phyloP scores from a whole-genome alignment of 2,329 filamentous ascomycete genomes.

The Cercospora zeae-maydis region DNA sequence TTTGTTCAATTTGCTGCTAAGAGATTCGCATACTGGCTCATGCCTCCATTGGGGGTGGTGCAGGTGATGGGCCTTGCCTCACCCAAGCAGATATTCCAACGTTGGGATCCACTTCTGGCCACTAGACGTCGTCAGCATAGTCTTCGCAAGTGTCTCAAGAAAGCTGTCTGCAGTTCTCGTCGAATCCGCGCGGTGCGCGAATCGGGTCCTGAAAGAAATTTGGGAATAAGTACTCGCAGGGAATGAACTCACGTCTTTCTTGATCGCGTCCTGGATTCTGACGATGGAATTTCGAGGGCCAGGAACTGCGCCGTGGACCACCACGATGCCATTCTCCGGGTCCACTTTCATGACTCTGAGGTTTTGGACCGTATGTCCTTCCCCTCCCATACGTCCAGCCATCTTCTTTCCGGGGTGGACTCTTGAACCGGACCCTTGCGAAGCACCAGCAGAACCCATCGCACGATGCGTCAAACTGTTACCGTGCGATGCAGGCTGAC shows the following conservation, averaged over 20 bases:
- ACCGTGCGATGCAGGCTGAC: constrained; percentile 90
- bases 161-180: not conserved
- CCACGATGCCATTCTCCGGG: constrained; percentile 77
- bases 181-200: not conserved
- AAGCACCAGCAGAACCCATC: constrained; percentile 83
- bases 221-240: not conserved
- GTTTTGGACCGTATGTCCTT: constrained; percentile 87
- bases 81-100: constrained; percentile 20
- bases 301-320: constrained; percentile 81
- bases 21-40: not conserved
- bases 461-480: constrained; percentile 91
- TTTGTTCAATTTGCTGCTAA: not conserved
- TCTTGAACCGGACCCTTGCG: constrained; percentile 86
- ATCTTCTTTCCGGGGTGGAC: constrained; percentile 97
- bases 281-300: constrained; percentile 86
- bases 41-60: constrained; percentile 10
- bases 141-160: not conserved
- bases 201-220: not conserved
- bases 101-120: constrained; percentile 51
- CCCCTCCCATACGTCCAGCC: constrained; percentile 90
- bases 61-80: constrained; percentile 9
- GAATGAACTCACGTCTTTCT: constrained; percentile 55
- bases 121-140: constrained; percentile 41
- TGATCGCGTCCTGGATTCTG: constrained; percentile 83
- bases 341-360: constrained; percentile 85